Conservation (phyloP, 2,329 filamentous ascomycete species). For the Thelonectria discophora region DNA sequence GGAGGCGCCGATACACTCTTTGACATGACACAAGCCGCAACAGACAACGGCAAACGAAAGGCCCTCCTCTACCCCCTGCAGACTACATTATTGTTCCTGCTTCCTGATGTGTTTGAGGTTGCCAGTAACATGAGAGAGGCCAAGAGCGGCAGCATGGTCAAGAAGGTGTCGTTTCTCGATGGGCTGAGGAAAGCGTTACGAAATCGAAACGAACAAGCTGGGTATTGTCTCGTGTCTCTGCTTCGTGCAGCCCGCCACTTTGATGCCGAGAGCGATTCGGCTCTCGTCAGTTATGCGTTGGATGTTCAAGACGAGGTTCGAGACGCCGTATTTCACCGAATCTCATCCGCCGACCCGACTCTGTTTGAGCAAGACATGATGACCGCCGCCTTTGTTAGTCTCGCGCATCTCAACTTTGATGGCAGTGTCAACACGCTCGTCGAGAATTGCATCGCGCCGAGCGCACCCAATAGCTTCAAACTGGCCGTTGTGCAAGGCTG, state of each 20-base stretch:
- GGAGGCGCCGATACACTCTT: slow-evolving; percentile 73
- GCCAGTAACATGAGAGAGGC: slow-evolving; percentile 72
- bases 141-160: slow-evolving; percentile 69
- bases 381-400: slow-evolving; percentile 72
- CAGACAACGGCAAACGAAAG: slow-evolving; percentile 65
- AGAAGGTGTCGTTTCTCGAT: slow-evolving; percentile 73
- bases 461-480: slow-evolving; percentile 67
- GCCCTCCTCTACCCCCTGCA: slow-evolving; percentile 69
- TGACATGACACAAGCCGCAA: slow-evolving; percentile 71
- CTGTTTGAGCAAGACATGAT: slow-evolving; percentile 71
- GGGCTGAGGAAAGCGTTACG: slow-evolving; percentile 68
- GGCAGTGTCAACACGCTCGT: slow-evolving; percentile 65
- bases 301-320: slow-evolving; percentile 75
- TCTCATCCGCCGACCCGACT: slow-evolving; percentile 56
- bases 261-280: slow-evolving; percentile 68
- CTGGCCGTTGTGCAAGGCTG: slow-evolving; percentile 70
- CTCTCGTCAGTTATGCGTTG: slow-evolving; percentile 72
- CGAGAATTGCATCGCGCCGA: slow-evolving; percentile 64
- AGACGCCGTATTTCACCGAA: slow-evolving; percentile 69
- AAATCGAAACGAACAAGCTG: slow-evolving; percentile 72
- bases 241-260: slow-evolving; percentile 72
- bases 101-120: slow-evolving; percentile 75
- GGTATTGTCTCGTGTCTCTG: slow-evolving; percentile 71
- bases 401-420: slow-evolving; percentile 69
- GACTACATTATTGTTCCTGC: slow-evolving; percentile 67